Evolutionary conservation across 2,329 filamentous ascomycete species (phyloP).

Genomic region (Trichophyton simii): DNA sequence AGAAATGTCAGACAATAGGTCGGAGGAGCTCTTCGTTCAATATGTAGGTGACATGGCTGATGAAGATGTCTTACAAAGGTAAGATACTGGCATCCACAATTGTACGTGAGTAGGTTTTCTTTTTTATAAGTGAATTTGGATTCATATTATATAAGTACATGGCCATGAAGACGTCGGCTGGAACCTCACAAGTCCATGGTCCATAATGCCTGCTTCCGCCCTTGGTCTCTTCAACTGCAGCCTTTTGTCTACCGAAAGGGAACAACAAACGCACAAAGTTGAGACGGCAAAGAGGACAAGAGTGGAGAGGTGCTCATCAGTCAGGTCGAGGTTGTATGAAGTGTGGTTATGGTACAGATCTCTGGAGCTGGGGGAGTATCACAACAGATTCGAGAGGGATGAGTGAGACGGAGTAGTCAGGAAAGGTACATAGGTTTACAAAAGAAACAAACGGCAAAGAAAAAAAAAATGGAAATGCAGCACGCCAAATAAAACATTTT

Average conservation of each 20-base stretch:
- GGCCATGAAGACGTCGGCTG: background rate
- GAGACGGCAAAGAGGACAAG: conserved; percentile 2
- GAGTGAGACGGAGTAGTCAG: background rate
- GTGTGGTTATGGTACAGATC: background rate
- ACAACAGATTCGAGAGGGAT: conserved; percentile 5
- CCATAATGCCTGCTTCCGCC: background rate
- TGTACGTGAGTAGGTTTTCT: too few species aligned
- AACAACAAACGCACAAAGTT: background rate
- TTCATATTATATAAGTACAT: conserved; percentile 4
- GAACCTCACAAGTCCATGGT: background rate
- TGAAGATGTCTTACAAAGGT: background rate
- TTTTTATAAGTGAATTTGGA: background rate
- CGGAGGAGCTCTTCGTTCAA: too few species aligned
- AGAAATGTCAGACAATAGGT: too few species aligned
- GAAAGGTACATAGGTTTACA: conserved; percentile 2
- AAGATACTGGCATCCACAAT: background rate
- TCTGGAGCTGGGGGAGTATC: conserved; percentile 1
- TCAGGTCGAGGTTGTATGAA: background rate
- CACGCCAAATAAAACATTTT: conserved; percentile 5
- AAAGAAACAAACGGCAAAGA: background rate
- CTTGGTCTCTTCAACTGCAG: background rate
- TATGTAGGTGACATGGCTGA: too few species aligned
- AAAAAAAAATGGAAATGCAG: background rate
- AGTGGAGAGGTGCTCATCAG: conserved; percentile 7
- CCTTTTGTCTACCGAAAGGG: background rate